phyloP scores from a whole-genome alignment of 495 filamentous ascomycete species.

The Tuber indicum region DNA sequence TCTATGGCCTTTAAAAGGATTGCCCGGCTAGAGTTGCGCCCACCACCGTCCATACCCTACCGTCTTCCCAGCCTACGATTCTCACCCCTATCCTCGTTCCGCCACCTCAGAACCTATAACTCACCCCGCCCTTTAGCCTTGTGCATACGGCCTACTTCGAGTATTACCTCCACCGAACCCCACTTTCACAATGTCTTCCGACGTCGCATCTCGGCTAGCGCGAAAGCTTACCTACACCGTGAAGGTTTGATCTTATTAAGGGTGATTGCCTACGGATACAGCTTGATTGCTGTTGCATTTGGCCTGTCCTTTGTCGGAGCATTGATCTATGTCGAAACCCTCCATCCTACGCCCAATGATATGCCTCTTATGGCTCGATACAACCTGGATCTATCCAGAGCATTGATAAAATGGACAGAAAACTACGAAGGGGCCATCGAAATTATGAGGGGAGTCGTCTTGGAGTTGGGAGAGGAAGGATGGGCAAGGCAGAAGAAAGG shows the following conservation, averaged over 20 bases:
- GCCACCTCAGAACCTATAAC: background rate
- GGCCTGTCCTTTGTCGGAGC: constrained; percentile 1
- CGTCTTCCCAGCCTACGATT: background rate
- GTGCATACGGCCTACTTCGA: background rate
- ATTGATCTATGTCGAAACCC: constrained; percentile 10
- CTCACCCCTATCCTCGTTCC: constrained; percentile 10
- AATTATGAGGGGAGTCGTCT: constrained; percentile 9
- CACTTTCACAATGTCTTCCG: background rate
- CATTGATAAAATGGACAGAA: constrained; percentile 7
- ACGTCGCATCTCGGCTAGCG: constrained; percentile 28
- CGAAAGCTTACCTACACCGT: constrained; percentile 32
- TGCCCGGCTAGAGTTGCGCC: background rate
- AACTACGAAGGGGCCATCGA: constrained; percentile 9
- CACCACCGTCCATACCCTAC: background rate
- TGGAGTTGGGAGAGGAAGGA: constrained; percentile 10
- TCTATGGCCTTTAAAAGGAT: constrained; percentile 1
- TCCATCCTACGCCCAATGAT: constrained; percentile 12
- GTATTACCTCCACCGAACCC: background rate
- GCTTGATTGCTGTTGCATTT: constrained; percentile 12
- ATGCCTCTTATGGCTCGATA: constrained; percentile 14
- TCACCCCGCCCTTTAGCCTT: background rate
- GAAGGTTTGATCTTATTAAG: constrained; percentile 26
- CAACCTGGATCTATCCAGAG: constrained; percentile 11
- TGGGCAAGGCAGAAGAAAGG: background rate
- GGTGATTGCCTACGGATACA: constrained; percentile 28